A percentile compares a stretch with the other conserved stretches of the same genome.
phyloP scores from a whole-genome alignment of 2,329 filamentous ascomycete genomes.

The Hypoxylon sp. region DNA sequence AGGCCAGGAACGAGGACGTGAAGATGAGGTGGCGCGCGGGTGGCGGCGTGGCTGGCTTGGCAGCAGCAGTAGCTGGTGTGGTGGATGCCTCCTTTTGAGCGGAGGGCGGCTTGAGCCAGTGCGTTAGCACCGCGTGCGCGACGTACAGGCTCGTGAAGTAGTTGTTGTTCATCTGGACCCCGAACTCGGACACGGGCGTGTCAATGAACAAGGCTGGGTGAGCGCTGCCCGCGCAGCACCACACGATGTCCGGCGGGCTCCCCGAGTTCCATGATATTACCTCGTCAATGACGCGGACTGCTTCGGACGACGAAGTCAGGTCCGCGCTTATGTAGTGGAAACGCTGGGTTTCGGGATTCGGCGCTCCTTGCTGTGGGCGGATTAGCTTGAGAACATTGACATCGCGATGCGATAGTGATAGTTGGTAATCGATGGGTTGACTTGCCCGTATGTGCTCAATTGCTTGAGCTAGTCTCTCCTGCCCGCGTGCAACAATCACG shows the following conservation, averaged over 20 bases:
- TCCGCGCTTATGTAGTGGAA: slow-evolving; percentile 78
- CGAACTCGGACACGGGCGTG: slow-evolving; percentile 54
- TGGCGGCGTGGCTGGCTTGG: not conserved
- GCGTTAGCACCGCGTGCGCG: slow-evolving; percentile 55
- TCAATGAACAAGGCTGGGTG: slow-evolving; percentile 63
- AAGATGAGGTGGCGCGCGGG: slow-evolving; percentile 74
- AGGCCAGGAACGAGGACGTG: slow-evolving; percentile 74
- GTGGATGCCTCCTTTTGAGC: not conserved
- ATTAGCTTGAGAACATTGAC: slow-evolving; percentile 7
- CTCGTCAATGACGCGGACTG: slow-evolving; percentile 70
- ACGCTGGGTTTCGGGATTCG: slow-evolving; percentile 66
- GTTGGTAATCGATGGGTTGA: not conserved
- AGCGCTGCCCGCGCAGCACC: slow-evolving; percentile 75
- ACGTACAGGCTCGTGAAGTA: slow-evolving; percentile 59
- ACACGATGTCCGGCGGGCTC: slow-evolving; percentile 74
- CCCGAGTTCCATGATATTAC: slow-evolving; percentile 73
- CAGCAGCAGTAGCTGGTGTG: not conserved
- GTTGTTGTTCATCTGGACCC: slow-evolving; percentile 58
- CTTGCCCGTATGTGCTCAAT: slow-evolving; percentile 68
- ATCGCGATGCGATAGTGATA: no score
- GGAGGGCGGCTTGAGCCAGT: slow-evolving; percentile 48
- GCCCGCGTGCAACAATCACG: slow-evolving; percentile 75
- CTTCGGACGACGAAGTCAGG: slow-evolving; percentile 70
- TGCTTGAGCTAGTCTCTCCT: slow-evolving; percentile 70
- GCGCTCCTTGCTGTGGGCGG: slow-evolving; percentile 61